Evolutionary conservation across 805 yeast genomes (phyloP).

Genomic region (Debaryomyces hansenii): DNA sequence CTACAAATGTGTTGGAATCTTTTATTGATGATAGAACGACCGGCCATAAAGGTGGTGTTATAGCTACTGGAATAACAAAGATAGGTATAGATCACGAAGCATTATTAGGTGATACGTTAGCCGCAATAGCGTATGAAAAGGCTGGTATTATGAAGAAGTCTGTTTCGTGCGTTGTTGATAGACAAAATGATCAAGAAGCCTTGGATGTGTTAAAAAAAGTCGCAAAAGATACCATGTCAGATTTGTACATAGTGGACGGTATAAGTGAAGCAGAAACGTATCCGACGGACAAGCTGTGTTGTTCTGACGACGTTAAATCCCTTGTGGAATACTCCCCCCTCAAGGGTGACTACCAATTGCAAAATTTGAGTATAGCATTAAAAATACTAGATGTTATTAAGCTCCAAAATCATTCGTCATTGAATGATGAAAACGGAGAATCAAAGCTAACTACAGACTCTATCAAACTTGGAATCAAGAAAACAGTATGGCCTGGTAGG

Average conservation of each 20-base stretch:
- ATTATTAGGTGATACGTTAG: constrained; percentile 66
- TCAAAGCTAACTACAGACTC: constrained; percentile 27
- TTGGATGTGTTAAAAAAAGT: constrained; percentile 42
- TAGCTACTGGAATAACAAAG: constrained; percentile 76
- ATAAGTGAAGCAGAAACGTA: neutral
- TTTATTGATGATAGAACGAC: constrained; percentile 7
- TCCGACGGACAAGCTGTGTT: neutral
- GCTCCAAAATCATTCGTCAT: neutral
- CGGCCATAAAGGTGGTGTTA: constrained; percentile 32
- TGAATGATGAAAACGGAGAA: constrained; percentile 7
- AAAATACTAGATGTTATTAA: constrained; percentile 45
- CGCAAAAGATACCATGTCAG: constrained; percentile 33
- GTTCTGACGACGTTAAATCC: neutral
- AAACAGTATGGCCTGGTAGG: constrained; percentile 84
- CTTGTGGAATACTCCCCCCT: constrained; percentile 47
- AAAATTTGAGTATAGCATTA: constrained; percentile 69
- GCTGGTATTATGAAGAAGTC: constrained; percentile 77
- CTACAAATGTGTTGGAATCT: constrained; percentile 70
- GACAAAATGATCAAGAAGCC: constrained; percentile 55
- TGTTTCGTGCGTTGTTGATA: constrained; percentile 71
- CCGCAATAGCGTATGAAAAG: constrained; percentile 71
- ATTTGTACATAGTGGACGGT: constrained; percentile 23
- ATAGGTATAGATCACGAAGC: constrained; percentile 85
- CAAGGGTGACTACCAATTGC: constrained; percentile 69
- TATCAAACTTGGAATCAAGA: constrained; percentile 51